Conservation (phyloP, 2,329 filamentous ascomycete genomes). For the Ceratocystis diversiconidia region DNA sequence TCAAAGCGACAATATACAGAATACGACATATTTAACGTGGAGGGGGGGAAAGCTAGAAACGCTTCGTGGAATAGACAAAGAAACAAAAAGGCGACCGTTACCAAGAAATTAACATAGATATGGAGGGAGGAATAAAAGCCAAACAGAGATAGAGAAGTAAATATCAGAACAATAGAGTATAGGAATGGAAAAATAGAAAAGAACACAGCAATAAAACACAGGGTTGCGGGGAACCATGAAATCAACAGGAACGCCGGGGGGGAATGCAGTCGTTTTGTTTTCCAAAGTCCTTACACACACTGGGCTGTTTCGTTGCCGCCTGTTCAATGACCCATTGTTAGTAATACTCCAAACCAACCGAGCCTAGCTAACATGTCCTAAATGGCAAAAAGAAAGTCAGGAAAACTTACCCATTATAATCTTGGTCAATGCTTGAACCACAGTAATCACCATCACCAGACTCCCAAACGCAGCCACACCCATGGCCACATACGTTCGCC, state of each 20-base stretch:
- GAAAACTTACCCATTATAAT: slow-evolving; percentile 38
- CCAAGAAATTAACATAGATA: not conserved
- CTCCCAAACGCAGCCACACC: slow-evolving; percentile 65
- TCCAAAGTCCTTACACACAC: slow-evolving; percentile 7
- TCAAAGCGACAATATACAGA: not conserved
- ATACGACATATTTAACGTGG: not conserved
- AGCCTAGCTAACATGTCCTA: too few species aligned
- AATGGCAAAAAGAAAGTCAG: too few species aligned
- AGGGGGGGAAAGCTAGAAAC: not conserved
- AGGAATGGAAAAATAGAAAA: not conserved
- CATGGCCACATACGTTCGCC: slow-evolving; percentile 58
- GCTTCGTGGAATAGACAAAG: not conserved
- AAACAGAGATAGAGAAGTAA: not conserved
- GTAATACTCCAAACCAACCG: not conserved
- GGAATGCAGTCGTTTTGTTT: slow-evolving; percentile 7
- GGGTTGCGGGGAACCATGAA: not conserved
- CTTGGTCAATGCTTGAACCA: slow-evolving; percentile 58
- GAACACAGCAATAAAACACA: not conserved
- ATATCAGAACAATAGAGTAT: not conserved
- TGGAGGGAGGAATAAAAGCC: not conserved
- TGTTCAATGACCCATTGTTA: not conserved
- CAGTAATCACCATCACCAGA: slow-evolving; percentile 65
- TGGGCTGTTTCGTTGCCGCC: slow-evolving; percentile 11
- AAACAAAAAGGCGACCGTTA: not conserved
- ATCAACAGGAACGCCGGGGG: slow-evolving; percentile 10